Percentiles rank a stretch among this genome's conserved stretches.
Evolutionary conservation across 495 filamentous ascomycete genomes (phyloP).

Genomic region (Xylaria scruposa): DNA sequence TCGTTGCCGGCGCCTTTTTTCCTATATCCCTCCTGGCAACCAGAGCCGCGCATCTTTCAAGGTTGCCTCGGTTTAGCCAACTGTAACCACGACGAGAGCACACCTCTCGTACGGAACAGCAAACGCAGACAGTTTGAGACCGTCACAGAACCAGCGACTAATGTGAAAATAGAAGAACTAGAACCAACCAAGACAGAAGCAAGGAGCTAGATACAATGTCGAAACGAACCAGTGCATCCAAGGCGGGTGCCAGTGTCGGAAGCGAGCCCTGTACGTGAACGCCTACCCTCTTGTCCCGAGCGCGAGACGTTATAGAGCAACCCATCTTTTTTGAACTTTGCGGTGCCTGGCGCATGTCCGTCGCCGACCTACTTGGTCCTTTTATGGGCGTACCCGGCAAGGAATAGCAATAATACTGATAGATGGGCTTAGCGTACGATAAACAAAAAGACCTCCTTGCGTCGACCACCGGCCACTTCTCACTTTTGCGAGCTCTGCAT

Average conservation of each 20-base stretch:
- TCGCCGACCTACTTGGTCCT: background rate
- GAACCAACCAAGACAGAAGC: background rate
- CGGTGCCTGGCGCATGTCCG: background rate
- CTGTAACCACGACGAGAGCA: slow-evolving; percentile 1
- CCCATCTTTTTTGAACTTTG: background rate
- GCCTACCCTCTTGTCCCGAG: background rate
- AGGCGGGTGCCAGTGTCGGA: slow-evolving; percentile 33
- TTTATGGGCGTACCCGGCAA: background rate
- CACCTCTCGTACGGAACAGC: background rate
- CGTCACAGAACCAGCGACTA: background rate
- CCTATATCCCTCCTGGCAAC: background rate
- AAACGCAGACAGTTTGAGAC: background rate
- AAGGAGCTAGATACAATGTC: slow-evolving; percentile 48
- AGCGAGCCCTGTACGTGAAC: slow-evolving; percentile 42
- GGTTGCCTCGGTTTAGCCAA: background rate
- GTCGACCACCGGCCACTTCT: slow-evolving; percentile 74
- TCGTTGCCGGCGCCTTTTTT: background rate
- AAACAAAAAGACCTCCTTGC: slow-evolving; percentile 88
- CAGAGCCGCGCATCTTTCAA: background rate
- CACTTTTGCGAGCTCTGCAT: slow-evolving; percentile 78
- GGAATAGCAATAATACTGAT: slow-evolving; percentile 2
- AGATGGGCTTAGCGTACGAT: slow-evolving; percentile 62
- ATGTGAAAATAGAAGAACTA: background rate
- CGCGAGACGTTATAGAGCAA: background rate
- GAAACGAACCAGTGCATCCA: slow-evolving; percentile 53